Evolutionary conservation across 441 rosid genomes (phyloP).

Genomic region (Adansonia madagascariensis): DNA sequence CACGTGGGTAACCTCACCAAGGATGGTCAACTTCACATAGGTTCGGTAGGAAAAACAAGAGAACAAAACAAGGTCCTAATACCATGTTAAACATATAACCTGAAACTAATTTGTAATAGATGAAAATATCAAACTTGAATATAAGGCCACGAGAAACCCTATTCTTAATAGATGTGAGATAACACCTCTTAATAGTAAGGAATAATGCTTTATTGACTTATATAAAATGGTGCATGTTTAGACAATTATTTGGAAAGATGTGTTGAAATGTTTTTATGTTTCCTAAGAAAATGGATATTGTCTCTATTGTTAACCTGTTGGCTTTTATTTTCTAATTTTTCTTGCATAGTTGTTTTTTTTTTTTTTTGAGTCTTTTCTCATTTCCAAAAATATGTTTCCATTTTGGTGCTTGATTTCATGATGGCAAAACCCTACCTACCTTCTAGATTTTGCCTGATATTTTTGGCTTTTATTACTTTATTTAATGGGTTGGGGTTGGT

Average conservation of each 20-base stretch:
- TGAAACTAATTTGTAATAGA: too few relatives aligned
- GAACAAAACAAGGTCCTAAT: too few relatives aligned
- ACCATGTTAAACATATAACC: too few relatives aligned
- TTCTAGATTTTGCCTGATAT: not conserved
- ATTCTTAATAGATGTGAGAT: too few relatives aligned
- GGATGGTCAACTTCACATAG: too few relatives aligned
- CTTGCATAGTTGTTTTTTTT: conserved; percentile 3
- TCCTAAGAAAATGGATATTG: not conserved
- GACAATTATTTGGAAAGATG: not conserved
- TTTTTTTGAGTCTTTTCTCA: not conserved
- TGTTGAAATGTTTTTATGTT: not conserved
- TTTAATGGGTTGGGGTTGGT: not conserved
- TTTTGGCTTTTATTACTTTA: not conserved
- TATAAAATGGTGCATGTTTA: not conserved
- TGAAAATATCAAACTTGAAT: too few relatives aligned
- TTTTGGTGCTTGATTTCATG: not conserved
- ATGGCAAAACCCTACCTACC: not conserved
- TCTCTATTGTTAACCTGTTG: not conserved
- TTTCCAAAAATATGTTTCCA: not conserved
- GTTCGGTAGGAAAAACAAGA: too few relatives aligned
- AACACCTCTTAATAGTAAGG: not conserved
- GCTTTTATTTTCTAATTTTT: not conserved
- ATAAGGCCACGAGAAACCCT: too few relatives aligned
- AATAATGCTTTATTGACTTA: not conserved
- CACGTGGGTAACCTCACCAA: too few relatives aligned